phyloP scores from a whole-genome alignment of 176 grass and related monocot genomes.

The Canna indica region DNA sequence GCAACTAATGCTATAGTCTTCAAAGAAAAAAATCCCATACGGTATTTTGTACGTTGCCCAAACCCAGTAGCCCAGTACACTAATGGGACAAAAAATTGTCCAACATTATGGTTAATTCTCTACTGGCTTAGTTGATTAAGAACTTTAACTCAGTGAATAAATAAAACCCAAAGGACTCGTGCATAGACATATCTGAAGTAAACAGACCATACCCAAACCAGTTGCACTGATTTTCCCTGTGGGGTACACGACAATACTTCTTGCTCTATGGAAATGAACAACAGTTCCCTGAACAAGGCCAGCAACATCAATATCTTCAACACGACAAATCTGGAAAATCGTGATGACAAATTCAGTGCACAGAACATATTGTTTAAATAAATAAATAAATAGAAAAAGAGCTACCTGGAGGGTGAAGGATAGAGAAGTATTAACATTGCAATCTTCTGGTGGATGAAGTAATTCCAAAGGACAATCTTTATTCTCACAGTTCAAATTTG shows the following conservation, averaged over 20 bases:
- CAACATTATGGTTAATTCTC: not conserved
- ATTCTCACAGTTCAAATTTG: constrained; percentile 79
- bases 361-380: too few species aligned
- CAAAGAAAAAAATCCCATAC: too few species aligned
- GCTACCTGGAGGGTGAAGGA: constrained; percentile 93
- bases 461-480: constrained; percentile 74
- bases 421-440: constrained; percentile 94
- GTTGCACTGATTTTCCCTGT: constrained; percentile 79
- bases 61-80: too few species aligned
- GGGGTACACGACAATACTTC: constrained; percentile 66
- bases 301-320: constrained; percentile 96
- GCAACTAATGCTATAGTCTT: too few species aligned
- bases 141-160: not conserved
- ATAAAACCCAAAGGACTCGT: not conserved
- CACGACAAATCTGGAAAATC: constrained; percentile 73
- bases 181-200: not conserved
- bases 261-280: constrained; percentile 91
- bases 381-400: constrained; percentile 1
- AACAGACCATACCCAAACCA: constrained; percentile 49
- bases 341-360: not conserved
- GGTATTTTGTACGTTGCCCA: too few species aligned
- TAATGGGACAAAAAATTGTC: not conserved
- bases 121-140: not conserved
- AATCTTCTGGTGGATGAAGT: constrained; percentile 97
- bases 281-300: constrained; percentile 87